A percentile compares a stretch with the other conserved stretches of the same genome.
Conservation (phyloP, 768 basidiomycete species). For the Suillus subaureus region DNA sequence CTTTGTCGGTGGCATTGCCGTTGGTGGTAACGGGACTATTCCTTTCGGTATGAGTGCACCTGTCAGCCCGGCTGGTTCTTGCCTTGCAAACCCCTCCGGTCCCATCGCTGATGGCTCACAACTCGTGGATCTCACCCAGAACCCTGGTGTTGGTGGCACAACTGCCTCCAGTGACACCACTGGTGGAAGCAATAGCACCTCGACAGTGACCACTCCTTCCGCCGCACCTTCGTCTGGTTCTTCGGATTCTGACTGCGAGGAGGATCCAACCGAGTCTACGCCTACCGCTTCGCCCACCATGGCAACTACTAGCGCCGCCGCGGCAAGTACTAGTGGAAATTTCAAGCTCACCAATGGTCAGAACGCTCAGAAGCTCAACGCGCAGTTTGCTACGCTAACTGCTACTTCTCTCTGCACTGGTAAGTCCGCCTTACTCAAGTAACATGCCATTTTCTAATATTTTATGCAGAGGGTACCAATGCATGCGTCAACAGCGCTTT, state of each 20-base stretch:
- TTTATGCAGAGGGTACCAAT: conserved; percentile 33
- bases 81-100: conserved; percentile 49
- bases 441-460: conserved; percentile 19
- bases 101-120: conserved; percentile 53
- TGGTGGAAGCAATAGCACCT: conserved; percentile 7
- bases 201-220: conserved; percentile 3
- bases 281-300: not conserved
- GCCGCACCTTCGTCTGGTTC: conserved; percentile 5
- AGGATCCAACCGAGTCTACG: not conserved
- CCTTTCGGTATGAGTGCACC: conserved; percentile 48
- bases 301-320: not conserved
- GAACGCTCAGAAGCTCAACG: conserved; percentile 53
- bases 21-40: conserved; percentile 52
- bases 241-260: conserved; percentile 12
- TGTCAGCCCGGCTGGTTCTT: conserved; percentile 50
- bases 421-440: conserved; percentile 4
- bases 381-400: conserved; percentile 51
- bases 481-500: conserved; percentile 54
- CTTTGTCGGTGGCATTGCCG: conserved; percentile 46
- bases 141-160: conserved; percentile 34
- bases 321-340: conserved; percentile 3
- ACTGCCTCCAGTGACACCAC: not conserved
- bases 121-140: conserved; percentile 36
- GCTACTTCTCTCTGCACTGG: conserved; percentile 47
- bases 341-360: conserved; percentile 43